Evolutionary conservation across 371 early-diverging fungal genomes (phyloP).

Genomic region (Syncephalastrum sp.): DNA sequence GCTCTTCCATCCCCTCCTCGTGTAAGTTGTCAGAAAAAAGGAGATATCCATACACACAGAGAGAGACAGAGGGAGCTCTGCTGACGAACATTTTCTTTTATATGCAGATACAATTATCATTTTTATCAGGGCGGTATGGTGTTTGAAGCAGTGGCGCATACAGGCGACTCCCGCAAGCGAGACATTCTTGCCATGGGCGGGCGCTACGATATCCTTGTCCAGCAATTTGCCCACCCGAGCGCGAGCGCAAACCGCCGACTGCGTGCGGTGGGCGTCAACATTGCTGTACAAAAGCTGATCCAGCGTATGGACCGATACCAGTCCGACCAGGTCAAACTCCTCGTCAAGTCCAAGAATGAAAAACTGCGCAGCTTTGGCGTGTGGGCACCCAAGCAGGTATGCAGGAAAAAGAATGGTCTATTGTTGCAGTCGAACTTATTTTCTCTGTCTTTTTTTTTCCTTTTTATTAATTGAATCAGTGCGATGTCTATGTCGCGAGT

Average conservation of each 20-base stretch:
- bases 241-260: constrained; percentile 51
- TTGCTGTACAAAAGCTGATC: constrained; percentile 77
- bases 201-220: constrained; percentile 70
- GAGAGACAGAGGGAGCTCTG: not conserved
- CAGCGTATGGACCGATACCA: constrained; percentile 70
- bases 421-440: not conserved
- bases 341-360: constrained; percentile 56
- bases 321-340: constrained; percentile 54
- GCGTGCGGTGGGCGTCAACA: constrained; percentile 75
- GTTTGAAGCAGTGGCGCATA: constrained; percentile 69
- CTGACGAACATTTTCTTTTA: not conserved
- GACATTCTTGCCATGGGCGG: constrained; percentile 87
- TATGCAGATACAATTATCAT: constrained; percentile 64
- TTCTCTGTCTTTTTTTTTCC: not conserved
- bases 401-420: not conserved
- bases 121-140: constrained; percentile 74
- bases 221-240: constrained; percentile 47
- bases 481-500: constrained; percentile 80
- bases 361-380: constrained; percentile 58
- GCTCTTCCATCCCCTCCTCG: constrained; percentile 66
- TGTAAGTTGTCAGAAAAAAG: constrained; percentile 40
- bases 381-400: constrained; percentile 57
- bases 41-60: not conserved
- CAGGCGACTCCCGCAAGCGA: constrained; percentile 53
- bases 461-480: constrained; percentile 24